Evolutionary conservation across 768 basidiomycete genomes (phyloP).

Genomic region (Tulasnella sp.): DNA sequence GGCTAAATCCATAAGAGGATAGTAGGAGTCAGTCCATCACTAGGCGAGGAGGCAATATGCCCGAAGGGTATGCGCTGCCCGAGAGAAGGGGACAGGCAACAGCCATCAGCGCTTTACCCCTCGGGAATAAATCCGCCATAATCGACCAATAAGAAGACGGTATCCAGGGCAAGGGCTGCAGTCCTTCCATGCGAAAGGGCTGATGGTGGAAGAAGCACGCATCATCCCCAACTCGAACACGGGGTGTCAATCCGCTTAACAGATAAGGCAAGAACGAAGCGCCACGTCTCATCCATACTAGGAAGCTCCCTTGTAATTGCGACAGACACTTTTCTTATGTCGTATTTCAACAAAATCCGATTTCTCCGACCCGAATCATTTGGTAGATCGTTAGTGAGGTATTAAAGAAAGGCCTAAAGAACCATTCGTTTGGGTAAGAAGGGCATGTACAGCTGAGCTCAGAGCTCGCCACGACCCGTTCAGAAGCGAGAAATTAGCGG

Average conservation of each 20-base stretch:
- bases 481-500: constrained; percentile 18
- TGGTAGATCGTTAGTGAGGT: not conserved
- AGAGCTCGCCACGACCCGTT: constrained; percentile 16
- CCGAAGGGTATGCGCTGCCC: constrained; percentile 13
- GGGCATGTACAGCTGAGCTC: constrained; percentile 11
- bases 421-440: not conserved
- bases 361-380: not conserved
- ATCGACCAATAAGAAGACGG: not conserved
- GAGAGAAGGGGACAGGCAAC: constrained; percentile 3
- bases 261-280: constrained; percentile 5
- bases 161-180: not conserved
- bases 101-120: constrained; percentile 17
- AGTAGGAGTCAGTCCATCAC: not conserved
- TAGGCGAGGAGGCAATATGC: constrained; percentile 10
- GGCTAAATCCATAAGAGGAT: constrained; percentile 6
- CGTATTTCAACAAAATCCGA: not conserved
- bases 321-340: not conserved
- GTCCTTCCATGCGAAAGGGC: constrained; percentile 8
- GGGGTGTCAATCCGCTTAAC: constrained; percentile 15
- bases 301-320: not conserved
- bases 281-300: constrained; percentile 1
- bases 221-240: not conserved
- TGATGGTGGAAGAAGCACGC: not conserved
- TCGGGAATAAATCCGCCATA: not conserved
- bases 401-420: not conserved